Evolutionary conservation across 2,329 filamentous ascomycete species (phyloP).

Genomic region (Aspergillus pseudoviridinutans): DNA sequence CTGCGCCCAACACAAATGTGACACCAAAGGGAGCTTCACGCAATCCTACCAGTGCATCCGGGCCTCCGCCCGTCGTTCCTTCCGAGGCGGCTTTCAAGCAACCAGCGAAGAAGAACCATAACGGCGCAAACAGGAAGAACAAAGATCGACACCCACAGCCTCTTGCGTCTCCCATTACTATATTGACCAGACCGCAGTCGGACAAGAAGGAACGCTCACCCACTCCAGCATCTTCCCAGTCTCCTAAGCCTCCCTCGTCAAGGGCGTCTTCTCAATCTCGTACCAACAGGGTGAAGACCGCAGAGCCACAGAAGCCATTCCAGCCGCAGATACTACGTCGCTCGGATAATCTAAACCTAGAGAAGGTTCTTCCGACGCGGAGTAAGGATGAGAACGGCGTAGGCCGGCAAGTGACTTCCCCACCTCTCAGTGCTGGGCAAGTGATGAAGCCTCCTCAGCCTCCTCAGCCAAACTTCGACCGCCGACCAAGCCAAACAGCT

Average conservation of each 20-base stretch:
- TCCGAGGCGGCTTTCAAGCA: conserved; percentile 32
- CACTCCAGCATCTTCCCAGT: neutral
- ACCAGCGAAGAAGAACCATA: conserved; percentile 20
- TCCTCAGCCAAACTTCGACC: conserved; percentile 26
- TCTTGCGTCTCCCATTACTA: conserved; percentile 34
- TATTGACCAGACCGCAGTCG: conserved; percentile 33
- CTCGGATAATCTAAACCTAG: conserved; percentile 38
- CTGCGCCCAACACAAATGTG: conserved; percentile 12
- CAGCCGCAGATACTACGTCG: conserved; percentile 54
- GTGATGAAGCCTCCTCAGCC: conserved; percentile 9
- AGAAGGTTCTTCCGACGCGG: conserved; percentile 25
- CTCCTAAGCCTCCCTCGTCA: conserved; percentile 3
- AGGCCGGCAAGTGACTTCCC: conserved; percentile 8
- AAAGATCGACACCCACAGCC: conserved; percentile 18
- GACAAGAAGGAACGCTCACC: conserved; percentile 24
- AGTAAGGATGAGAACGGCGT: conserved; percentile 21
- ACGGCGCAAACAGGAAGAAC: conserved; percentile 20
- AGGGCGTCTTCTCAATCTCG: conserved; percentile 12
- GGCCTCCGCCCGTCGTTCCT: conserved; percentile 38
- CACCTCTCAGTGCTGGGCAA: conserved; percentile 3
- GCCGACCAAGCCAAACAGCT: conserved; percentile 39
- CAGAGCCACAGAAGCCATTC: conserved; percentile 43
- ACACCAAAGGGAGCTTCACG: conserved; percentile 13
- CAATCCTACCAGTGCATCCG: conserved; percentile 38
- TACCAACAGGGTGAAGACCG: conserved; percentile 22